phyloP scores from a whole-genome alignment of 805 yeast species.

The Cyberlindnera amylophila region DNA sequence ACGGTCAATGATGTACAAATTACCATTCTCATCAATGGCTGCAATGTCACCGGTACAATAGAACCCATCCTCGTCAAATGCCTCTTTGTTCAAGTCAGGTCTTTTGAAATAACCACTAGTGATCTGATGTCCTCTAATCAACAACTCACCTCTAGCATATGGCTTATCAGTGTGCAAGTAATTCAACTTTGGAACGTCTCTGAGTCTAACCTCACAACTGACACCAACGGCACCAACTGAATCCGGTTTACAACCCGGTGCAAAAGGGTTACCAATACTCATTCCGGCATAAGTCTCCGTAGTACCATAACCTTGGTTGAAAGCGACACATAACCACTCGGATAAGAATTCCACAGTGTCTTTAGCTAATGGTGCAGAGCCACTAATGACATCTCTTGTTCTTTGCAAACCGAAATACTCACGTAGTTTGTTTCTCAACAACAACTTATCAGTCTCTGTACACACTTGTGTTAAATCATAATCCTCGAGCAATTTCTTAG shows the following conservation, averaged over 20 bases:
- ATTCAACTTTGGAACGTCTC: slow-evolving; percentile 46
- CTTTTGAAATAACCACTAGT: slow-evolving; percentile 47
- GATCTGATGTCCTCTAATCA: slow-evolving; percentile 52
- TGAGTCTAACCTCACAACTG: slow-evolving; percentile 44
- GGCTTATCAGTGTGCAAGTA: slow-evolving; percentile 25
- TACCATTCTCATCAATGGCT: slow-evolving; percentile 39
- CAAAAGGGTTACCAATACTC: slow-evolving; percentile 27
- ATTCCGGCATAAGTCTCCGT: slow-evolving; percentile 52
- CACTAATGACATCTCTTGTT: slow-evolving; percentile 31
- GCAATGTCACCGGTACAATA: slow-evolving; percentile 60
- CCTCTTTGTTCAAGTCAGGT: slow-evolving; percentile 42
- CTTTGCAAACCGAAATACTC: slow-evolving; percentile 37
- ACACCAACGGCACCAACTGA: slow-evolving; percentile 40
- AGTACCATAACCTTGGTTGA: slow-evolving; percentile 50
- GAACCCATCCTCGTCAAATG: slow-evolving; percentile 48
- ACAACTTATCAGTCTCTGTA: slow-evolving; percentile 28
- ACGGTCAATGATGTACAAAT: slow-evolving; percentile 49
- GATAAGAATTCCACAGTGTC: slow-evolving; percentile 52
- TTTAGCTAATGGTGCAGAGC: slow-evolving; percentile 60
- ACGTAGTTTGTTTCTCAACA: slow-evolving; percentile 26
- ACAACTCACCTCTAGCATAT: slow-evolving; percentile 43
- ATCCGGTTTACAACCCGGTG: not conserved
- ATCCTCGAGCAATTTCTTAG: slow-evolving; percentile 29
- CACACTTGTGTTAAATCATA: slow-evolving; percentile 2
- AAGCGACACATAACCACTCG: slow-evolving; percentile 44